A percentile compares a stretch with the other conserved stretches of the same genome.
These are phyloP conservation scores for Orbilia blumenaviensis DNA, from an alignment of 2,329 filamentous ascomycete genomes.

Conservation along the genomic window DNA sequence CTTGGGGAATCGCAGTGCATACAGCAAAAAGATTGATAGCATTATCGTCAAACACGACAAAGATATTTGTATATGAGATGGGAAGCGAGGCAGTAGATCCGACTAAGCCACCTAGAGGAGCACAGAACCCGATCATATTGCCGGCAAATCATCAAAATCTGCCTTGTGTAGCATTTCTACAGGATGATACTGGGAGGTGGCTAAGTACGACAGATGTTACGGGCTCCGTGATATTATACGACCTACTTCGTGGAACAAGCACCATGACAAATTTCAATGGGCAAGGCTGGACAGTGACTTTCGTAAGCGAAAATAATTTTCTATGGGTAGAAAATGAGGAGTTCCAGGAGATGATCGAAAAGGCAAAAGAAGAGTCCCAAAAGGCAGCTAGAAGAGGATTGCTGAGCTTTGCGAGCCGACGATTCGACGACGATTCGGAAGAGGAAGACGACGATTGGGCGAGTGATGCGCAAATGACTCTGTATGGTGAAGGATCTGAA, in stretches of 20 bases:
- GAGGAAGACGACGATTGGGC: constrained; percentile 47
- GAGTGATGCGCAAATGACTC: constrained; percentile 43
- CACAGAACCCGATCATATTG: constrained; percentile 54
- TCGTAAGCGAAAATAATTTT: constrained; percentile 48
- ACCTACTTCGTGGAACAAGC: constrained; percentile 53
- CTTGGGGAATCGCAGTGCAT: constrained; percentile 90
- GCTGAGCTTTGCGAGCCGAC: constrained; percentile 13
- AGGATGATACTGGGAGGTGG: constrained; percentile 58
- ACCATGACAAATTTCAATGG: constrained; percentile 50
- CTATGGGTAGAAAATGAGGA: constrained; percentile 40
- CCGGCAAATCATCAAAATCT: constrained; percentile 56
- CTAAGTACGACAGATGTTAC: constrained; percentile 57
- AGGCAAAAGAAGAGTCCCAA: constrained; percentile 10
- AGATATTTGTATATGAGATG: constrained; percentile 70
- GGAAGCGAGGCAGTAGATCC: constrained; percentile 59
- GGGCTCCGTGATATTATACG: constrained; percentile 58
- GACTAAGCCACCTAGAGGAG: constrained; percentile 38
- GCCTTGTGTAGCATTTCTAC: constrained; percentile 57
- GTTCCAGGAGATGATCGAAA: constrained; percentile 34
- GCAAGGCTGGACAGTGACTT: constrained; percentile 38
- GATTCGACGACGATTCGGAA: constrained; percentile 1
- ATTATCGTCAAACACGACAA: constrained; percentile 77
- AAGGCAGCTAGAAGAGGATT: constrained; percentile 14
- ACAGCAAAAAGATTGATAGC: constrained; percentile 83
- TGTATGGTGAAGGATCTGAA: constrained; percentile 38